These are phyloP conservation scores for Apiospora kogelbergensis DNA, from an alignment of 2,329 filamentous ascomycete genomes.

Conservation along the genomic window DNA sequence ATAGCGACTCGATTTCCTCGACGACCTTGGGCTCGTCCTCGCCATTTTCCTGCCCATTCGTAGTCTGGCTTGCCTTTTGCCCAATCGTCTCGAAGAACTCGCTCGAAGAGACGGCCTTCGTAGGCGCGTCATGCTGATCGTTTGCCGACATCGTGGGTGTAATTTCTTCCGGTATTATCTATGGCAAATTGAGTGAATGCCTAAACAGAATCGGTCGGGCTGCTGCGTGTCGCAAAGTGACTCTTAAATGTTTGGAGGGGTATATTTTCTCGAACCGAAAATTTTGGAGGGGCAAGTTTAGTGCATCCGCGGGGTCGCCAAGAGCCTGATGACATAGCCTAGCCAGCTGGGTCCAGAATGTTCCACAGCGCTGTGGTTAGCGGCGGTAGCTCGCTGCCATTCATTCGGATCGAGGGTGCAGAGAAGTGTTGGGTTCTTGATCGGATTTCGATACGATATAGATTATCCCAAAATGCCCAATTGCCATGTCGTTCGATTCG, in stretches of 20 bases:
- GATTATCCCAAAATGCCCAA: neutral
- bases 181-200: neutral
- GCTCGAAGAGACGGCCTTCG: constrained; percentile 31
- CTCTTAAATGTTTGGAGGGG: constrained; percentile 8
- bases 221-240: constrained; percentile 1
- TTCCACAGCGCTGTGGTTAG: neutral
- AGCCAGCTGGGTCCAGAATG: neutral
- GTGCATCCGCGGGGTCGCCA: constrained; percentile 14
- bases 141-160: constrained; percentile 42
- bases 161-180: neutral
- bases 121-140: constrained; percentile 34
- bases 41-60: constrained; percentile 28
- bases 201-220: neutral
- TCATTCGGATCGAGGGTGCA: no score
- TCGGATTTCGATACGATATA: neutral
- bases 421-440: constrained; percentile 13
- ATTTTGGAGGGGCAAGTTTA: constrained; percentile 16
- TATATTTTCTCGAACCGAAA: constrained; percentile 10
- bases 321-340: constrained; percentile 14
- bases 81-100: constrained; percentile 65
- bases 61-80: constrained; percentile 52
- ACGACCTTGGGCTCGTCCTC: constrained; percentile 56
- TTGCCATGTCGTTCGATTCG: neutral
- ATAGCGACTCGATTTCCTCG: constrained; percentile 74
- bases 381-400: neutral